Base-by-base conservation (phyloP, 129 eudicot species). In the Cynara cardunculus region DNA sequence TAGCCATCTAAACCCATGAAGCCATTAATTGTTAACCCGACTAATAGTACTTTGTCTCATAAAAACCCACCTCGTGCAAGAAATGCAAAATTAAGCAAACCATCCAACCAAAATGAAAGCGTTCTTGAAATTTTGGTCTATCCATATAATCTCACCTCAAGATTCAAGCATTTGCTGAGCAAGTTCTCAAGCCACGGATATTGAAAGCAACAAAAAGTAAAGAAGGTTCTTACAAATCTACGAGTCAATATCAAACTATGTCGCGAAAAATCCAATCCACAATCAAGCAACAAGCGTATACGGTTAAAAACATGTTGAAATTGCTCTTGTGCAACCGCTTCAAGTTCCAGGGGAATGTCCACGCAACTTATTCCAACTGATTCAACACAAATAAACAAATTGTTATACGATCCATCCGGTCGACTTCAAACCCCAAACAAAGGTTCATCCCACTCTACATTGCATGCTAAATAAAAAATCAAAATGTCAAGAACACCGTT, bases 321-420 rank as follows among this genome's bases (percentile, higher is more conserved):
- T 31, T 16, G 25, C 56, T 44, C 32, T 2, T 24, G 78, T 80
- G 83, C 83, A 71, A 22, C 76, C 41, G 28, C 83, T 80, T 71
- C 62, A 72, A 32, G 39, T 59, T 34, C 21, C 30, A 56, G 24
- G 35, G 83, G 39, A 76, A 14, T 56, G 61, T 80, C 72, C 72
- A 80, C 27, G 53, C 24, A 19, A 34, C 34, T 80, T 71, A 71
- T 71, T 80, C 78, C 83, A 71, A 80, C 83, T 80, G 78, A 72
- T 11, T 16, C 71, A 32, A 56, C 78, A 32, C 39, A 3, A 44
- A 53, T 16, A 7, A 66, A 6, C 6, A 71, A 44, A 65, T 25
- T 0, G 73, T 77, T 65, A 77, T 1, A 37, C 25, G 10, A 25
- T 22, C 59, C n/a, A 53, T 4, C 9, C 5, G 8, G 7, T 41